These are phyloP conservation scores for Fonsecaea nubica DNA, from an alignment of 2,329 filamentous ascomycete species.

Conservation along the genomic window DNA sequence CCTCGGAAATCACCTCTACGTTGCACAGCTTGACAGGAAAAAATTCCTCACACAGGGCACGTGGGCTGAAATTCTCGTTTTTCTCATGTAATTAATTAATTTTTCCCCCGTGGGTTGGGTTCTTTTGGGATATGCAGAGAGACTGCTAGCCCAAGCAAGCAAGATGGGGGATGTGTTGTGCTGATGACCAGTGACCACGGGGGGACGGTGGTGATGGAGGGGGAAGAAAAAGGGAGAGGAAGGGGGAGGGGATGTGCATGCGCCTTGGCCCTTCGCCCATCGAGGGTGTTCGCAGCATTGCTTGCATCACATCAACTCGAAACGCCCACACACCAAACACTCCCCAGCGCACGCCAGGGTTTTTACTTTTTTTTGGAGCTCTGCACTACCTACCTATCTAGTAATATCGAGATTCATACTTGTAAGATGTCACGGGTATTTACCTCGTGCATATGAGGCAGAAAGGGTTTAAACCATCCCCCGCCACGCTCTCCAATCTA, in stretches of 20 bases:
- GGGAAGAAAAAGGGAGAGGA: too few species aligned
- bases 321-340: too few species aligned
- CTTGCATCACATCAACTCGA: too few species aligned
- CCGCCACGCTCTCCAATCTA: not conserved
- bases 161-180: not conserved
- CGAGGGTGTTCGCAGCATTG: too few species aligned
- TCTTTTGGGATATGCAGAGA: not conserved
- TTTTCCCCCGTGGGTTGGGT: not conserved
- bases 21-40: not conserved
- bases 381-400: too few species aligned
- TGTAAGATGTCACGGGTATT: too few species aligned
- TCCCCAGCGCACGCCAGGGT: too few species aligned
- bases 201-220: not conserved
- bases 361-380: too few species aligned
- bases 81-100: conserved; percentile 1
- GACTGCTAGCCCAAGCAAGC: not conserved
- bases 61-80: not conserved
- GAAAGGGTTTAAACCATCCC: not conserved
- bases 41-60: not conserved
- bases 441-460: not conserved
- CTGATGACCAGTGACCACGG: not conserved
- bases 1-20: not conserved
- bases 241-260: too few species aligned
- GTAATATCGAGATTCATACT: too few species aligned
- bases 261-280: too few species aligned